These are phyloP conservation scores for Adansonia rubrostipa DNA, from an alignment of 441 rosid genomes.

Conservation along the genomic window DNA sequence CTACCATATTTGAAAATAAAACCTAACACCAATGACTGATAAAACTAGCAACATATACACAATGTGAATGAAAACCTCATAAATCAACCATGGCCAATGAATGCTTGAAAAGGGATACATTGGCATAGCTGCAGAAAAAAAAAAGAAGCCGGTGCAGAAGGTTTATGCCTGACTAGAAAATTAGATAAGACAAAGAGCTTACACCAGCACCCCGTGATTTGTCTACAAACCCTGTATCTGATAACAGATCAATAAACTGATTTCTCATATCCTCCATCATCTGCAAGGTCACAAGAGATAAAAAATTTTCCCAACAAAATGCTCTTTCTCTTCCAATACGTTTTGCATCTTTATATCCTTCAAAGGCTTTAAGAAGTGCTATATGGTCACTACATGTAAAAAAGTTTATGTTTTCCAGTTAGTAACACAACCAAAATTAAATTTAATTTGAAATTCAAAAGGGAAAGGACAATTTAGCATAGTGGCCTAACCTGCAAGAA, in stretches of 20 bases:
- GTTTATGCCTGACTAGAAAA: constrained; percentile 8
- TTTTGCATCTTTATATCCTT: constrained; percentile 84
- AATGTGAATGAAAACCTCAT: neutral
- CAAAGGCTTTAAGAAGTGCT: constrained; percentile 90
- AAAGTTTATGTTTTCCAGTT: constrained; percentile 24
- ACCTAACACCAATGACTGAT: neutral
- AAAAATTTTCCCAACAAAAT: constrained; percentile 85
- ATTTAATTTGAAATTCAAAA: constrained; percentile 9
- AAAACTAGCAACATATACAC: neutral
- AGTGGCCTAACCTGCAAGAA: constrained; percentile 77
- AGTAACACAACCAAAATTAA: constrained; percentile 24
- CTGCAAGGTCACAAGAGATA: constrained; percentile 80
- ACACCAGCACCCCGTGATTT: constrained; percentile 76
- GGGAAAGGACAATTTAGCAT: constrained; percentile 12
- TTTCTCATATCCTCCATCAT: constrained; percentile 97
- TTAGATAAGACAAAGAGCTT: constrained; percentile 39
- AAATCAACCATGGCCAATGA: neutral
- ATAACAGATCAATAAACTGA: constrained; percentile 83
- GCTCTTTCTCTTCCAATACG: constrained; percentile 61
- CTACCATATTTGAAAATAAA: neutral
- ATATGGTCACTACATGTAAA: constrained; percentile 83
- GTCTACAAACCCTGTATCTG: constrained; percentile 88
- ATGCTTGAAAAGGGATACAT: neutral
- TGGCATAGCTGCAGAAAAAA: neutral
- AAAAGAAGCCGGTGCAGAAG: neutral